These are phyloP conservation scores for Zhuliangozyma blackwelliae DNA, from an alignment of 1,139 yeast species.

Conservation along the genomic window DNA sequence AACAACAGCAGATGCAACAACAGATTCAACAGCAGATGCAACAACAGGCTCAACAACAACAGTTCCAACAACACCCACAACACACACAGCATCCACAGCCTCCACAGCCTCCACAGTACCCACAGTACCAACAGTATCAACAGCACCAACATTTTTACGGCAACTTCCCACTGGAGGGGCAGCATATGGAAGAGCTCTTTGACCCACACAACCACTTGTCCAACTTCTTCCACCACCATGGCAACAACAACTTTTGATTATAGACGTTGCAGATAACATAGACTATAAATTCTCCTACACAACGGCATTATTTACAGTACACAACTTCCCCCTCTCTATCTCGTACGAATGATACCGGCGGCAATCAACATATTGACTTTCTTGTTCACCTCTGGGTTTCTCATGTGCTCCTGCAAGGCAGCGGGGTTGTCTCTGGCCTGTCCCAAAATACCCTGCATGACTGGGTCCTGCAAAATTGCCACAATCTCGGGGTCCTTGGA, in stretches of 20 bases:
- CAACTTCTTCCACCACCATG: too few species aligned
- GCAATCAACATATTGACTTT: constrained; percentile 90
- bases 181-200: too few species aligned
- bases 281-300: too few species aligned
- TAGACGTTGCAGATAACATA: too few species aligned
- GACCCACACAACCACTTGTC: too few species aligned
- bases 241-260: too few species aligned
- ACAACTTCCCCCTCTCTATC: constrained; percentile 52
- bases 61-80: too few species aligned
- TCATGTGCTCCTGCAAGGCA: constrained; percentile 96
- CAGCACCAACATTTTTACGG: neutral
- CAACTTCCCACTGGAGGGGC: neutral
- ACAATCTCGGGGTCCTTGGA: constrained; percentile 93
- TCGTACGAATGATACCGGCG: constrained; percentile 95
- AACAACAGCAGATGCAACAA: too few species aligned
- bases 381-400: constrained; percentile 85
- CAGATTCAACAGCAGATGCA: too few species aligned
- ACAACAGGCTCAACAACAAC: too few species aligned
- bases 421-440: constrained; percentile 97
- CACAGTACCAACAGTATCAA: neutral
- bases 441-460: constrained; percentile 90
- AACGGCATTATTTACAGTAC: neutral
- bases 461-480: constrained; percentile 88
- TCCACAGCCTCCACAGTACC: neutral
- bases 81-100: too few species aligned